Conservation (phyloP, 1,139 yeast species). For the Zygoascus sp. region DNA sequence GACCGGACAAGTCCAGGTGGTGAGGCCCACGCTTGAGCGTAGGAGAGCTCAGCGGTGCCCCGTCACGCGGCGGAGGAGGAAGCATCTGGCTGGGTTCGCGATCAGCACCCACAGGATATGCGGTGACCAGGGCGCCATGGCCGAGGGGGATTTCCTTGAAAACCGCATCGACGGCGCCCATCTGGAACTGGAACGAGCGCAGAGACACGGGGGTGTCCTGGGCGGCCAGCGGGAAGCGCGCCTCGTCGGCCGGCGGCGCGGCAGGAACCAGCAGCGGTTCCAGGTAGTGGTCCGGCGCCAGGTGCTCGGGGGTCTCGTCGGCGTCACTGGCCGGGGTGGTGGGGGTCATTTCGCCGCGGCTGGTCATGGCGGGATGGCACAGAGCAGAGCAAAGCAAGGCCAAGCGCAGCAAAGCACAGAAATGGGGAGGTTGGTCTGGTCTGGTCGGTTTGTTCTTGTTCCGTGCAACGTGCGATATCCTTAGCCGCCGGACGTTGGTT, state of each 20-base stretch:
- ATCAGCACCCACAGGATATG: conserved; percentile 3
- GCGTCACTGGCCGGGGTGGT: conserved; percentile 6
- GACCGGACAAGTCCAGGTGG: neutral
- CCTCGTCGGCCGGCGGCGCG: neutral
- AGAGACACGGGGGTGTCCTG: conserved; percentile 33
- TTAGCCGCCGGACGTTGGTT: no score
- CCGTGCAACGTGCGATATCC: no score
- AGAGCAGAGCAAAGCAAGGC: neutral
- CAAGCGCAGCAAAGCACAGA: no score
- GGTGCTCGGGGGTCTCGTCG: neutral
- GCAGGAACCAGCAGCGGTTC: conserved; percentile 3
- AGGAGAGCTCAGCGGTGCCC: neutral
- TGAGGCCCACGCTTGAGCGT: neutral
- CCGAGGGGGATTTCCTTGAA: conserved; percentile 21
- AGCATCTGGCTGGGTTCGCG: neutral
- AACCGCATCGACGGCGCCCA: conserved; percentile 23
- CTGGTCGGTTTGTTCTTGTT: no score
- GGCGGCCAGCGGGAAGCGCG: conserved; percentile 28
- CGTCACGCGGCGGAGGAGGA: neutral
- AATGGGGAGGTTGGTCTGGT: no score
- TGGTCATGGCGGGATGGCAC: neutral
- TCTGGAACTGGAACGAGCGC: conserved; percentile 28
- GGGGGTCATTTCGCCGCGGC: conserved; percentile 3
- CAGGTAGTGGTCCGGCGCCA: neutral
- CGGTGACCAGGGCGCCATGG: conserved; percentile 7